Evolutionary conservation across 441 rosid species (phyloP).

Genomic region (Biscutella auriculata): DNA sequence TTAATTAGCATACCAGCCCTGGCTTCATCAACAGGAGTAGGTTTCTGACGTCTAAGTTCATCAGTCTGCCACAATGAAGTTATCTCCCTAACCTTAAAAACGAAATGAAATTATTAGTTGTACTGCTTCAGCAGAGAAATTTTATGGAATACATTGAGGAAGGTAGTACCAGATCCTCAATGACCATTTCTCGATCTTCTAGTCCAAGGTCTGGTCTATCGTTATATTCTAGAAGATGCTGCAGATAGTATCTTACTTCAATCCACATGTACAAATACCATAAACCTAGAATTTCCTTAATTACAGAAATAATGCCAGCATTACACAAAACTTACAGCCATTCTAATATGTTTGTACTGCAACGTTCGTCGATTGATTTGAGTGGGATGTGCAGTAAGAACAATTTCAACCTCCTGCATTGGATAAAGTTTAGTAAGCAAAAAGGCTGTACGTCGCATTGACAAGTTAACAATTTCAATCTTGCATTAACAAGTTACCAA

Average conservation of each 20-base stretch:
- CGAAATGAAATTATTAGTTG: neutral
- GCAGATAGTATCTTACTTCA: constrained; percentile 17
- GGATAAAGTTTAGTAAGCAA: neutral
- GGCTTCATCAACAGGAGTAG: constrained; percentile 95
- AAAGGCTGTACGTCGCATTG: neutral
- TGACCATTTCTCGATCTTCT: constrained; percentile 86
- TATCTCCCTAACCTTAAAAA: constrained; percentile 71
- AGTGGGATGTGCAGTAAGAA: constrained; percentile 96
- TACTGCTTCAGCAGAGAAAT: constrained; percentile 1
- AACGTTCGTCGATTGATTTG: constrained; percentile 83
- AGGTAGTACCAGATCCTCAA: constrained; percentile 78
- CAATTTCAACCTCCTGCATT: constrained; percentile 86
- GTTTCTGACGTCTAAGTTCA: constrained; percentile 93
- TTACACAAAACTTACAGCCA: constrained; percentile 51
- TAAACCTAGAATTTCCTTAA: neutral
- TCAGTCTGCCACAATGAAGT: constrained; percentile 96
- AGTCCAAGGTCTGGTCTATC: constrained; percentile 84
- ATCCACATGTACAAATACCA: constrained; percentile 13
- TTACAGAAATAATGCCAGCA: neutral
- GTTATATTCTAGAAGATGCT: constrained; percentile 89
- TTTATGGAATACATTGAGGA: neutral
- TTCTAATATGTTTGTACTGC: constrained; percentile 88
- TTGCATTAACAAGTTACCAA: neutral
- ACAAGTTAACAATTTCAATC: neutral
- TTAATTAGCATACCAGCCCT: constrained; percentile 51